These are phyloP conservation scores for Filobasidium uniguttulatum DNA, from an alignment of 1,284 basidiomycete genomes.

Conservation along the genomic window DNA sequence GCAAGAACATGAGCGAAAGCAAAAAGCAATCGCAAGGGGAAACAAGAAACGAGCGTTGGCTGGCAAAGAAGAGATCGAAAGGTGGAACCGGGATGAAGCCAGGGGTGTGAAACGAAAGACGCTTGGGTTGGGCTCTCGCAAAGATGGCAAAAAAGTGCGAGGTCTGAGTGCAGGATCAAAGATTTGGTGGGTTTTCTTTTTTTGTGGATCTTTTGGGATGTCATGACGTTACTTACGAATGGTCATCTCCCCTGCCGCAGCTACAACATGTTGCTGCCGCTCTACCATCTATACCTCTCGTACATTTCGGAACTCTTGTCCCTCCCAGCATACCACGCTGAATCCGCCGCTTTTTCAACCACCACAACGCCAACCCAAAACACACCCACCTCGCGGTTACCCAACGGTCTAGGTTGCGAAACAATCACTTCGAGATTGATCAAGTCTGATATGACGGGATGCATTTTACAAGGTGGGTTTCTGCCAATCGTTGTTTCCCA, in stretches of 20 bases:
- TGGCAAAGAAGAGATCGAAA: conserved; percentile 5
- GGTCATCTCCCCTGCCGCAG: conserved; percentile 13
- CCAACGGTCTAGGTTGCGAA: conserved; percentile 20
- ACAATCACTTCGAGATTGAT: conserved; percentile 30
- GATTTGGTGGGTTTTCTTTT: conserved; percentile 4
- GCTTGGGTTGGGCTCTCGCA: not conserved
- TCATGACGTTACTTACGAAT: too few relatives aligned
- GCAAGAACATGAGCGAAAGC: conserved; percentile 1
- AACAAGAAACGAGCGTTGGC: conserved; percentile 8
- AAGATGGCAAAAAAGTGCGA: conserved; percentile 7
- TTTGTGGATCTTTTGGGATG: not conserved
- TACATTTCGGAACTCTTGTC: conserved; percentile 25
- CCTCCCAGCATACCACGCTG: conserved; percentile 18
- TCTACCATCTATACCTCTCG: conserved; percentile 28
- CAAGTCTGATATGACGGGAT: conserved; percentile 41
- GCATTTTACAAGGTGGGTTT: conserved; percentile 23
- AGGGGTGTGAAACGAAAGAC: conserved; percentile 1
- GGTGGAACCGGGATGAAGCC: conserved; percentile 6
- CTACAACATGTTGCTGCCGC: conserved; percentile 27
- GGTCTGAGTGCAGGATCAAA: conserved; percentile 1
- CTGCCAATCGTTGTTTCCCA: not conserved
- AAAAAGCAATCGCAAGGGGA: conserved; percentile 4
- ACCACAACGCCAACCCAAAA: conserved; percentile 37
- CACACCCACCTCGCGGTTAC: conserved; percentile 23
- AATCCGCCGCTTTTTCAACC: not conserved